A percentile compares a stretch with the other conserved stretches of the same genome.
phyloP scores from a whole-genome alignment of 2,329 filamentous ascomycete genomes.

The Daldinia eschscholtzii region DNA sequence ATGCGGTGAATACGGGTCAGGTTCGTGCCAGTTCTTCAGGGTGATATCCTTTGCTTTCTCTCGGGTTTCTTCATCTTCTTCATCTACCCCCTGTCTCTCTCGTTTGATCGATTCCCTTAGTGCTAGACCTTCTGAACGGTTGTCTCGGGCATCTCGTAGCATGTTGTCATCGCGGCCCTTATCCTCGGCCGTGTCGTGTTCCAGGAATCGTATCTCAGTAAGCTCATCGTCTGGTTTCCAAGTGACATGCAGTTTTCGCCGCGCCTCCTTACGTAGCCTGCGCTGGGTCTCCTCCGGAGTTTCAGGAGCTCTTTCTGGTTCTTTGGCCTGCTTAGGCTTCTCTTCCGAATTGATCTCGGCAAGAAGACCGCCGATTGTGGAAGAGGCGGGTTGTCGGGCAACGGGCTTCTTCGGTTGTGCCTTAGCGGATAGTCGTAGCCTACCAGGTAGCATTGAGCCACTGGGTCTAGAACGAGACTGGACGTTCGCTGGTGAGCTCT shows the following conservation, averaged over 20 bases:
- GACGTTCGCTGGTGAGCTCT: conserved; percentile 36
- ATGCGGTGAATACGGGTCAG: conserved; percentile 55
- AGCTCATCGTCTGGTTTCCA: conserved; percentile 78
- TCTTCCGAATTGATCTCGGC: conserved; percentile 68
- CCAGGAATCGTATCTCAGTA: conserved; percentile 76
- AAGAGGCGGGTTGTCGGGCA: conserved; percentile 50
- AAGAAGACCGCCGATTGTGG: conserved; percentile 66
- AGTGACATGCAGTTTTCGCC: conserved; percentile 76
- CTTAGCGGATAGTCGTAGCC: conserved; percentile 61
- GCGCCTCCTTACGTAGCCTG: conserved; percentile 78
- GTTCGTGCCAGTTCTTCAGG: conserved; percentile 66
- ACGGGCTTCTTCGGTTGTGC: conserved; percentile 56
- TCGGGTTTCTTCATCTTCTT: conserved; percentile 66
- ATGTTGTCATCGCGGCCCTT: conserved; percentile 75
- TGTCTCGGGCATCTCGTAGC: conserved; percentile 78
- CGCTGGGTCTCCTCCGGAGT: conserved; percentile 76
- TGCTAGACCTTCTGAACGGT: conserved; percentile 79
- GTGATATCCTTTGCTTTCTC: conserved; percentile 67
- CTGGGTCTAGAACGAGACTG: conserved; percentile 47
- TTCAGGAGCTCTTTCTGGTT: conserved; percentile 67
- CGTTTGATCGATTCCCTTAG: conserved; percentile 49
- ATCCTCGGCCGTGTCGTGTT: conserved; percentile 79
- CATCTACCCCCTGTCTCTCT: conserved; percentile 64
- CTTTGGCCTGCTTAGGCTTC: conserved; percentile 54
- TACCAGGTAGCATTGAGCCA: conserved; percentile 60